Evolutionary conservation across 2,329 filamentous ascomycete species (phyloP).

Genomic region (Pestalotiopsis sp.): DNA sequence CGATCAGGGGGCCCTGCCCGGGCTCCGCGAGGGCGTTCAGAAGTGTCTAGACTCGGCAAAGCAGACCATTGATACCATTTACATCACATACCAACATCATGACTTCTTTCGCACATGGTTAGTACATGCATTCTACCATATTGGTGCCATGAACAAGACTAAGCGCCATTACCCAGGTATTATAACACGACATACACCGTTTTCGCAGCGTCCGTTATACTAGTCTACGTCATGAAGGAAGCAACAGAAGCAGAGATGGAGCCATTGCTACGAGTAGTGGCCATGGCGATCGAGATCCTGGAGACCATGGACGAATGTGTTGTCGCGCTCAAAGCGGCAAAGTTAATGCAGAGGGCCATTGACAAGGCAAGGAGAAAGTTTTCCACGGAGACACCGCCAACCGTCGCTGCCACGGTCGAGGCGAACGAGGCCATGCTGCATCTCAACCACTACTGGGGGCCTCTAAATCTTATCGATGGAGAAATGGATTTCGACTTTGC

Average conservation of each 20-base stretch:
- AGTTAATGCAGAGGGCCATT: constrained; percentile 25
- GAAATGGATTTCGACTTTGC: constrained; percentile 20
- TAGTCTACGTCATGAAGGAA: constrained; percentile 27
- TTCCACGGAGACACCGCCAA: constrained; percentile 15
- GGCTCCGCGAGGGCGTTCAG: constrained; percentile 20
- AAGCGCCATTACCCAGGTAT: constrained; percentile 20
- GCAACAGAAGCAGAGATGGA: constrained; percentile 18
- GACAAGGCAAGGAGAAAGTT: constrained; percentile 18
- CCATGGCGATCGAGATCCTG: constrained; percentile 25
- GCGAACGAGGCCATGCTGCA: constrained; percentile 16
- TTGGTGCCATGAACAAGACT: neutral
- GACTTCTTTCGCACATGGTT: constrained; percentile 28
- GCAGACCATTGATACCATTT: constrained; percentile 30
- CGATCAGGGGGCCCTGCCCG: constrained; percentile 19
- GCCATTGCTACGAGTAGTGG: constrained; percentile 19
- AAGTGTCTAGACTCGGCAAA: constrained; percentile 27
- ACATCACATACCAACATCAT: constrained; percentile 28
- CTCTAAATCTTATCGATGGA: constrained; percentile 24
- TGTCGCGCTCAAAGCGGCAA: constrained; percentile 26
- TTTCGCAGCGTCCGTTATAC: constrained; percentile 30
- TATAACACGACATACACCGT: constrained; percentile 32
- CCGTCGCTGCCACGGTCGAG: neutral
- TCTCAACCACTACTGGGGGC: constrained; percentile 26
- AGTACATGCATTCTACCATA: neutral
- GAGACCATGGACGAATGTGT: constrained; percentile 28